These are phyloP conservation scores for Apiospora arundinis DNA, from an alignment of 2,329 filamentous ascomycete genomes.

Conservation along the genomic window DNA sequence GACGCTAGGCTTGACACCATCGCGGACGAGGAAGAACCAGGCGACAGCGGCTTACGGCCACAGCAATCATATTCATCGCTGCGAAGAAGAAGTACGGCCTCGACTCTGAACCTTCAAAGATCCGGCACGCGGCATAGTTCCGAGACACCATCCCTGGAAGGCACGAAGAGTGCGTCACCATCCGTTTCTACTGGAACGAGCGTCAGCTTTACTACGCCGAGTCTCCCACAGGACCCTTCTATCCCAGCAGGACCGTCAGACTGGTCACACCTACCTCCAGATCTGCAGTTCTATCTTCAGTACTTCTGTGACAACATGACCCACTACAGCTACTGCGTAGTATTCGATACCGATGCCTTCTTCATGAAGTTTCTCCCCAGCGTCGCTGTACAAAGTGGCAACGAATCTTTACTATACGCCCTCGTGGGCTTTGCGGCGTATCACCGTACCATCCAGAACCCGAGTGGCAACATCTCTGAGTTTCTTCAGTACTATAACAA, in stretches of 20 bases:
- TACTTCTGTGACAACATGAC: conserved; percentile 82
- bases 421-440: conserved; percentile 90
- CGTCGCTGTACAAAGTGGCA: conserved; percentile 67
- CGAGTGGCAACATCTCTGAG: conserved; percentile 75
- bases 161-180: conserved; percentile 59
- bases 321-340: conserved; percentile 82
- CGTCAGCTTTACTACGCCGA: conserved; percentile 43
- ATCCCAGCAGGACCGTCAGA: conserved; percentile 44
- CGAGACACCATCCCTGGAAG: conserved; percentile 60
- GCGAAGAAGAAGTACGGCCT: conserved; percentile 47
- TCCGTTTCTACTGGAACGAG: conserved; percentile 54
- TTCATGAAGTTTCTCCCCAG: conserved; percentile 74
- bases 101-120: conserved; percentile 45
- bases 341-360: conserved; percentile 74
- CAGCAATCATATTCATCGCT: conserved; percentile 33
- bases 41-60: conserved; percentile 32
- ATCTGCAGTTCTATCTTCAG: conserved; percentile 78
- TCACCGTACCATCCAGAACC: conserved; percentile 75
- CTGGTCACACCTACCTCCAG: conserved; percentile 66
- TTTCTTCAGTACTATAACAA: conserved; percentile 92
- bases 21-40: conserved; percentile 58
- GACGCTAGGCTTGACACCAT: conserved; percentile 58
- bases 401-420: conserved; percentile 85
- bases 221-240: conserved; percentile 40
- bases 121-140: conserved; percentile 52